phyloP scores from a whole-genome alignment of 192 early-diverging fungal species.

The Irineochytrium annulatum region DNA sequence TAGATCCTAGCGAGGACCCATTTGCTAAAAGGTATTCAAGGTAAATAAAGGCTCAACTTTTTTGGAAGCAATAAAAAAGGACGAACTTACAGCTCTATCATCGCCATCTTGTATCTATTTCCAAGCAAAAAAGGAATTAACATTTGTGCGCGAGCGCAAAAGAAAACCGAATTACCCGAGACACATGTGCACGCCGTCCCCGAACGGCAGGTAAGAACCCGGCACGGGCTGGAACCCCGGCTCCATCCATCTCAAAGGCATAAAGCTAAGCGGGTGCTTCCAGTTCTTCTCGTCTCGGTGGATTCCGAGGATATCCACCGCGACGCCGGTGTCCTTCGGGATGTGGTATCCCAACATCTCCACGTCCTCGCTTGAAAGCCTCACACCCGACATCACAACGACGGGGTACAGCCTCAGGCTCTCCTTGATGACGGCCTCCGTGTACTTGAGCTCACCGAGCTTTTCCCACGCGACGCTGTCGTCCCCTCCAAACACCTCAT shows the following conservation, averaged over 20 bases:
- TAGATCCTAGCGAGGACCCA: background rate
- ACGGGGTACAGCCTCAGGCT: conserved; percentile 26
- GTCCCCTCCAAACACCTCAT: background rate
- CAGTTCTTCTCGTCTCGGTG: conserved; percentile 18
- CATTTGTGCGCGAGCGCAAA: too few relatives aligned
- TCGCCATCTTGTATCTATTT: conserved; percentile 38
- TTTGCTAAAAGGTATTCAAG: too few relatives aligned
- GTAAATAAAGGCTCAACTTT: too few relatives aligned
- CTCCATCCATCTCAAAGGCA: conserved; percentile 24
- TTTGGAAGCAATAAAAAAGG: background rate
- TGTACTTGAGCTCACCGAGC: background rate
- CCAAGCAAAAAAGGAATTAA: background rate
- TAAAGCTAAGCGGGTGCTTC: conserved; percentile 20
- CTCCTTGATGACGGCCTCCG: conserved; percentile 31
- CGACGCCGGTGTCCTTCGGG: conserved; percentile 19
- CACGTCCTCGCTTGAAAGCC: conserved; percentile 4
- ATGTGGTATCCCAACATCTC: conserved; percentile 17
- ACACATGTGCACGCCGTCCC: conserved; percentile 23
- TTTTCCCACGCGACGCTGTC: background rate
- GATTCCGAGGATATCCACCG: conserved; percentile 20
- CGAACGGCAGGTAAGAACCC: conserved; percentile 37
- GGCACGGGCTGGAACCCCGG: conserved; percentile 14
- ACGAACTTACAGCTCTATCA: conserved; percentile 22
- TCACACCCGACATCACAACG: conserved; percentile 15
- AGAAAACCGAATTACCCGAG: too few relatives aligned